Evolutionary conservation across 441 rosid species (phyloP), one percentile per base, ranked within the genome.

Genomic region (Bruguiera hainesii): DNA sequence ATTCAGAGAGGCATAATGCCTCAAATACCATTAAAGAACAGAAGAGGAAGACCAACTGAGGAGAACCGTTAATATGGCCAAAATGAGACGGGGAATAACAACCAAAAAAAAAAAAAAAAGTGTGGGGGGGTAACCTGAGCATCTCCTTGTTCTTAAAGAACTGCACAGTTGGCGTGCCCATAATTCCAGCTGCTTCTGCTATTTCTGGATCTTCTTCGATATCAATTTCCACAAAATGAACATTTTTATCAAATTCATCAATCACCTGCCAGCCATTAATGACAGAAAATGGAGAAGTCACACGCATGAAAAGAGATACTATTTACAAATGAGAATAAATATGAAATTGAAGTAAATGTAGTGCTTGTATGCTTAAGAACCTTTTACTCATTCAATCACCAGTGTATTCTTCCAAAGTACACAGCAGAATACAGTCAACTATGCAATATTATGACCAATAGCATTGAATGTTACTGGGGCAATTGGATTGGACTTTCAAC

Each of bases 91-190:
- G 48, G 18, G 18, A 11, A 42, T 42, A 42, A 11, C 48, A 10
- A 2, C 39, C 8, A 35, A 1, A 35, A 9, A 9, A 7, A 35
- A 7, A 35, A 8, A 35, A 2, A 23, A 23, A 23, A 23, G 23
- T 23, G 23, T 23, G 23, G 23, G 23, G 16, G 4, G 23, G 4
- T 4, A 1, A 51, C 98, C 85, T 85, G 78, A 92, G 74, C 96
- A 92, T 87, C 76, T 95, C 96, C 84, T 88, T 93, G 74, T 88
- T 85, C 86, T 95, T 91, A 82, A 88, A 95, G 76, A 90, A 92
- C 78, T 95, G 98, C 72, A 95, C 96, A 19, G 96, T 91, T 3
- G 97, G 98, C 25, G 98, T 92, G 46, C 98, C 98, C 98, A 95
- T 95, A 59, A 95, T 95, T 70, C 86, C 97, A 50, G 98, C 99